Conservation (phyloP, 1,284 basidiomycete species). For the Puccinia triticina region DNA sequence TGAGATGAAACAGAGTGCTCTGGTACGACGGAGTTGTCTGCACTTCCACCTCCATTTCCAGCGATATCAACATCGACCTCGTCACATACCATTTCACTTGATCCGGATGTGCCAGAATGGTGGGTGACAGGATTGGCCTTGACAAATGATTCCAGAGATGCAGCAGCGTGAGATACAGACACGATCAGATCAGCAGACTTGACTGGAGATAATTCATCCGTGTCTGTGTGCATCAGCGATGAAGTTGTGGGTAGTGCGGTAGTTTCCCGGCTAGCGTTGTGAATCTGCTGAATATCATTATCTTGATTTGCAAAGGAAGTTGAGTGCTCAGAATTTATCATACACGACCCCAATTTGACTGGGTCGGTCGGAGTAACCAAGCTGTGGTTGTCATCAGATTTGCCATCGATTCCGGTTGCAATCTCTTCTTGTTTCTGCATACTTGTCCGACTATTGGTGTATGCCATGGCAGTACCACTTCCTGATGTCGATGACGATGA, state of each 20-base stretch:
- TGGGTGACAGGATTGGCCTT: not conserved
- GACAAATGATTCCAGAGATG: not conserved
- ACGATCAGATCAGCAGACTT: not conserved
- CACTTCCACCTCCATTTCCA: not conserved
- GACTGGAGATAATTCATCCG: not conserved
- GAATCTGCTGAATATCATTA: not conserved
- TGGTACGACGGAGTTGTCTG: not conserved
- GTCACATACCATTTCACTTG: not conserved
- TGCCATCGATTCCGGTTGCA: not conserved
- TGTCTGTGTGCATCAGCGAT: no score
- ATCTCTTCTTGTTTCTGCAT: not conserved
- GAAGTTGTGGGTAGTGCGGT: not conserved
- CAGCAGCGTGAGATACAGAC: not conserved
- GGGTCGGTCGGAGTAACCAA: not conserved
- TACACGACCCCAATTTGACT: not conserved
- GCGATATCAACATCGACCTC: not conserved
- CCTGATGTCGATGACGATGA: constrained; percentile 8
- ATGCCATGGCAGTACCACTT: not conserved
- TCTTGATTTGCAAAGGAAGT: not conserved
- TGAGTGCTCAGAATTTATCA: not conserved
- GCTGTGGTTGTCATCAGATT: constrained; percentile 3
- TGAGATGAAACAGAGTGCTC: not conserved
- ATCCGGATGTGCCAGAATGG: not conserved
- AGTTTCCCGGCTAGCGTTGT: not conserved
- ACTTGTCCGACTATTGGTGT: not conserved